phyloP scores from a whole-genome alignment of 208 protist species.

The Leishmania aethiopica region DNA sequence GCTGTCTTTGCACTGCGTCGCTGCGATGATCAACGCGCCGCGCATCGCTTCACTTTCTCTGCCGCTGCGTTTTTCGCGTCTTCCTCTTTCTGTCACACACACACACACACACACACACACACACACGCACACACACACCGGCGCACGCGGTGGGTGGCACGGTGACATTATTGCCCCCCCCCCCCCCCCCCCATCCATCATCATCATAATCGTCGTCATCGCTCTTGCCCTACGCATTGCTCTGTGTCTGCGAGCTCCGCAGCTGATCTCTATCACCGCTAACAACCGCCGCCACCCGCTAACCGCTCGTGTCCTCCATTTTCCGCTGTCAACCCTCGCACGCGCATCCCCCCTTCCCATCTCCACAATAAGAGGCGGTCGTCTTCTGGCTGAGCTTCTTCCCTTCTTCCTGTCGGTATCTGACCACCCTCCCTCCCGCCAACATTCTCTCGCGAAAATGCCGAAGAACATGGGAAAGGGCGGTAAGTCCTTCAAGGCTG shows the following conservation, averaged over 20 bases:
- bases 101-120: background rate
- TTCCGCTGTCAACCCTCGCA: background rate
- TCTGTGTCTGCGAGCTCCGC: background rate
- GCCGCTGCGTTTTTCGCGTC: background rate
- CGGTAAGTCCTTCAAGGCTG: constrained; percentile 97
- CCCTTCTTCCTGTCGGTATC: background rate
- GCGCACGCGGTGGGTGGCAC: background rate
- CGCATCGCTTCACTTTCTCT: background rate
- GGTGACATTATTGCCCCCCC: background rate
- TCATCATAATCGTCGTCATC: background rate
- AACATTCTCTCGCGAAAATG: constrained; percentile 50
- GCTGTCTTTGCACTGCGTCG: background rate
- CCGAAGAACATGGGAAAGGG: constrained; percentile 95
- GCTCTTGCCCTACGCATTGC: background rate
- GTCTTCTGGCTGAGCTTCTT: background rate
- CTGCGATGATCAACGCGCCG: background rate
- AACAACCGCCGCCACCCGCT: background rate
- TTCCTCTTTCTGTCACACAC: background rate
- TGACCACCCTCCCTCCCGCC: background rate
- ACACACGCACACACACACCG: background rate
- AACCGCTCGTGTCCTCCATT: background rate
- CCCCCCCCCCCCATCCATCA: background rate
- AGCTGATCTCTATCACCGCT: background rate
- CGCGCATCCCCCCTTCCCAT: no score
- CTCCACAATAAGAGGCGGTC: background rate